Percentiles rank a stretch among this genome's conserved stretches.
Evolutionary conservation across 1,139 yeast genomes (phyloP).

Genomic region (Casaregolazyma suthepensis): DNA sequence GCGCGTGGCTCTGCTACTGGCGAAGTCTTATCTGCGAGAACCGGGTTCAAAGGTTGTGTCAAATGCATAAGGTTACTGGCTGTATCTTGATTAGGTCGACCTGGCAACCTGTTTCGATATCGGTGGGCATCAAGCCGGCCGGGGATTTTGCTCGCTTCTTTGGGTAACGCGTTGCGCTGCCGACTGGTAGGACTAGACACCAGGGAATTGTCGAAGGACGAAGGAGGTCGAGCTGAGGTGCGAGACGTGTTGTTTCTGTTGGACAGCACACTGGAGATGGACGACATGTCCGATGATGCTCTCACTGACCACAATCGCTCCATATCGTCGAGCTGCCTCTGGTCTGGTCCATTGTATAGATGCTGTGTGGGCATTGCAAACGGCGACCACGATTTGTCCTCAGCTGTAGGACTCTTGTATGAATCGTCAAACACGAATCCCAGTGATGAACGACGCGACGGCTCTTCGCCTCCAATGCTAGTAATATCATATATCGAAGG

Average conservation of each 20-base stretch:
- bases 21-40: not conserved
- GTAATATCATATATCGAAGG: not conserved
- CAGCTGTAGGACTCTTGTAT: not conserved
- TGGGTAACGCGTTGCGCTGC: not conserved
- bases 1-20: not conserved
- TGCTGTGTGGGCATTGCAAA: not conserved
- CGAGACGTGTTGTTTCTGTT: not conserved
- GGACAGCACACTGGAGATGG: not conserved
- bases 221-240: conserved; percentile 1
- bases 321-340: not conserved
- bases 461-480: not conserved
- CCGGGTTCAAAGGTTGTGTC: not conserved
- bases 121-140: not conserved
- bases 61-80: not conserved
- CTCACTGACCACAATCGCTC: not conserved
- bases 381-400: not conserved
- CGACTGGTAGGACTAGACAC: not conserved
- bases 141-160: not conserved
- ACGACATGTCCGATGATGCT: not conserved
- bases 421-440: not conserved
- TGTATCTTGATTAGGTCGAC: not conserved
- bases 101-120: not conserved
- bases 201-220: not conserved
- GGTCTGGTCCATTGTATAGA: not conserved
- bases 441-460: not conserved